These are phyloP conservation scores for Pichia rugopelliculosa DNA, from an alignment of 805 yeast species.

Conservation along the genomic window DNA sequence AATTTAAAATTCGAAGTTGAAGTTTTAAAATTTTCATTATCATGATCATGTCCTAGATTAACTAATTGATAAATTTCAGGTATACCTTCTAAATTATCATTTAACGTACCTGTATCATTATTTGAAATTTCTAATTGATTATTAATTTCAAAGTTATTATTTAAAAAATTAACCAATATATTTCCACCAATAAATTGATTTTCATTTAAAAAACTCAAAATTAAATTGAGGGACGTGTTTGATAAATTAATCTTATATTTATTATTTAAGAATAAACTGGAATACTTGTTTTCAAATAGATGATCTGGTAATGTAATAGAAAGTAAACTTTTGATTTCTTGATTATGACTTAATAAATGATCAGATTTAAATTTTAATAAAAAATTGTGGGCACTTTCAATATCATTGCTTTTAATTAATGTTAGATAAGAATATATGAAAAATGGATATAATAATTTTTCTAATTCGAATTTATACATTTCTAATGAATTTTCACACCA, in stretches of 20 bases:
- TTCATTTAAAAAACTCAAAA: conserved; percentile 82
- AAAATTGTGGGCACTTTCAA: conserved; percentile 60
- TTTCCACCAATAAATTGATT: conserved; percentile 91
- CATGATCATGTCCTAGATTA: conserved; percentile 21
- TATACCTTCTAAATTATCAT: conserved; percentile 42
- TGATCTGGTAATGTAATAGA: conserved; percentile 77
- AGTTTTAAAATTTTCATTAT: conserved; percentile 31
- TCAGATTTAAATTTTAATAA: conserved; percentile 69
- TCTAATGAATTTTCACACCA: conserved; percentile 93
- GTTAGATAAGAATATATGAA: conserved; percentile 85
- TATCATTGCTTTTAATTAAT: conserved; percentile 56
- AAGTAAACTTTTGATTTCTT: conserved; percentile 64
- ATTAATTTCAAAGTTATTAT: conserved; percentile 64
- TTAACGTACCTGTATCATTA: conserved; percentile 34
- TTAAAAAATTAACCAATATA: conserved; percentile 73
- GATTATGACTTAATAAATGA: conserved; percentile 67
- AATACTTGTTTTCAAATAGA: conserved; percentile 72
- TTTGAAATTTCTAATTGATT: conserved; percentile 35
- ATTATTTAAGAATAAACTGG: conserved; percentile 63
- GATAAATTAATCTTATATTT: conserved; percentile 73
- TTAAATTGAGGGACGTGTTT: conserved; percentile 74
- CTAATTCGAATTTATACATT: conserved; percentile 81
- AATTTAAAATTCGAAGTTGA: conserved; percentile 4
- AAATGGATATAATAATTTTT: conserved; percentile 81
- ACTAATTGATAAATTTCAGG: conserved; percentile 35